Conservation (phyloP, 768 basidiomycete genomes). For the Suillus alpinus region DNA sequence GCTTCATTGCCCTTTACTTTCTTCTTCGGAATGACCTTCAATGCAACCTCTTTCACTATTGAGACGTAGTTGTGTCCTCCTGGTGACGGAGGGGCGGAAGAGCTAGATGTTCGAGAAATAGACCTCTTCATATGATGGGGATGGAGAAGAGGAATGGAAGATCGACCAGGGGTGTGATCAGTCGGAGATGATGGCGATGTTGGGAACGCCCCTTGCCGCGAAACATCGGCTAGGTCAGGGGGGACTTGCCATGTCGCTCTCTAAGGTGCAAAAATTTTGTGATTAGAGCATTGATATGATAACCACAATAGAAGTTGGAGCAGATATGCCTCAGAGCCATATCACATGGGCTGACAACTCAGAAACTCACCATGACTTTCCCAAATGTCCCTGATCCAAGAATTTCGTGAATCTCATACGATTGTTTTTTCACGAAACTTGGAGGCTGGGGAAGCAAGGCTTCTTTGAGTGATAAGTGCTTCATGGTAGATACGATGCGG, state of each 20-base stretch:
- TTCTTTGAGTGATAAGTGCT: slow-evolving; percentile 44
- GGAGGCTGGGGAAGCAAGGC: slow-evolving; percentile 78
- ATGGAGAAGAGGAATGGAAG: slow-evolving; percentile 29
- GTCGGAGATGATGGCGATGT: slow-evolving; percentile 22
- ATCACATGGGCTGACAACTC: slow-evolving; percentile 3
- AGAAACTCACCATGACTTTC: slow-evolving; percentile 70
- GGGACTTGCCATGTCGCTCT: slow-evolving; percentile 79
- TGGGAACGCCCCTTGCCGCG: slow-evolving; percentile 56
- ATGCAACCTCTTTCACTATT: slow-evolving; percentile 69
- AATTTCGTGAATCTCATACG: slow-evolving; percentile 67
- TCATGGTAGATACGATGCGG: slow-evolving; percentile 18
- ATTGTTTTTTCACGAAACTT: slow-evolving; percentile 84
- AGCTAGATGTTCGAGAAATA: slow-evolving; percentile 16
- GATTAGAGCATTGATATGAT: neutral
- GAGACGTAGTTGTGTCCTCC: slow-evolving; percentile 20
- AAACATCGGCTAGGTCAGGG: slow-evolving; percentile 50
- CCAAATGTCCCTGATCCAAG: slow-evolving; percentile 88
- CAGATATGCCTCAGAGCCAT: neutral
- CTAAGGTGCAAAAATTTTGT: slow-evolving; percentile 31
- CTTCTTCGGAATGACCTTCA: slow-evolving; percentile 94
- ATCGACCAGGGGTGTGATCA: slow-evolving; percentile 18
- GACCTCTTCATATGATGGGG: slow-evolving; percentile 25
- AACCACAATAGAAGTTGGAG: neutral
- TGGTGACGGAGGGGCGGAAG: slow-evolving; percentile 23
- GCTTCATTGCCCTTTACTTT: slow-evolving; percentile 90